phyloP scores from a whole-genome alignment of 139 green algal species.

The Medakamo hakoo region DNA sequence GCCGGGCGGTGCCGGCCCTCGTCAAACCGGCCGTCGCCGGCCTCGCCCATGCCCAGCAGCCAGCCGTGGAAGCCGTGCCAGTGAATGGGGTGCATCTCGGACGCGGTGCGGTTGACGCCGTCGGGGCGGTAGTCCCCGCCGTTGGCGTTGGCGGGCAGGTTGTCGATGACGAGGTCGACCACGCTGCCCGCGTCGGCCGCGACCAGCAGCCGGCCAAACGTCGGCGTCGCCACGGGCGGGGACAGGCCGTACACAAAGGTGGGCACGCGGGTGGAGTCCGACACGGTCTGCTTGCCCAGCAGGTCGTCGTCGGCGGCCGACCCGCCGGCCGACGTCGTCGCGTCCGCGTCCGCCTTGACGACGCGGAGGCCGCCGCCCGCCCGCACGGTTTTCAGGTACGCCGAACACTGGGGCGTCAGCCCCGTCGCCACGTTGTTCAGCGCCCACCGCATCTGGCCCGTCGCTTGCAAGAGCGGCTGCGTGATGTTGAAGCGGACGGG shows the following conservation, averaged over 20 bases:
- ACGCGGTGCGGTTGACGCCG: slow-evolving; percentile 14
- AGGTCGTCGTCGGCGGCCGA: too few species aligned
- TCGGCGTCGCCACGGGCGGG: slow-evolving; percentile 12
- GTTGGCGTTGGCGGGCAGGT: slow-evolving; percentile 20
- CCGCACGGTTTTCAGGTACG: slow-evolving; percentile 11
- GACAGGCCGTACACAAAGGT: slow-evolving; percentile 1
- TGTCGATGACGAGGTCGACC: slow-evolving; percentile 23
- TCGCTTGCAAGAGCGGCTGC: slow-evolving; percentile 21
- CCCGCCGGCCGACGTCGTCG: background rate
- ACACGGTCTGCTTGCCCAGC: slow-evolving; percentile 2
- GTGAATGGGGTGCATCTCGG: slow-evolving; percentile 53
- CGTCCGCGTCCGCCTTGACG: background rate
- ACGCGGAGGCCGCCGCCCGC: background rate
- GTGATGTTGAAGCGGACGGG: slow-evolving; percentile 17
- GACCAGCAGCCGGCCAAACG: slow-evolving; percentile 20
- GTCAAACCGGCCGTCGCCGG: slow-evolving; percentile 22
- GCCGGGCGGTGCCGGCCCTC: background rate
- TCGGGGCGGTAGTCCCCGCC: slow-evolving; percentile 21
- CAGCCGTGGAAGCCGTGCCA: slow-evolving; percentile 52
- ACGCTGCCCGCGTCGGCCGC: slow-evolving; percentile 12
- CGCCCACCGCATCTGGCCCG: slow-evolving; percentile 23
- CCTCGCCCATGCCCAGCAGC: slow-evolving; percentile 25
- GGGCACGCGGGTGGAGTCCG: background rate
- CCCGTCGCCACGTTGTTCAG: slow-evolving; percentile 27
- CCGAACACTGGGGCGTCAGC: slow-evolving; percentile 14